Evolutionary conservation across 306 rosid genomes (phyloP).

Genomic region (Astragalus membranaceus): DNA sequence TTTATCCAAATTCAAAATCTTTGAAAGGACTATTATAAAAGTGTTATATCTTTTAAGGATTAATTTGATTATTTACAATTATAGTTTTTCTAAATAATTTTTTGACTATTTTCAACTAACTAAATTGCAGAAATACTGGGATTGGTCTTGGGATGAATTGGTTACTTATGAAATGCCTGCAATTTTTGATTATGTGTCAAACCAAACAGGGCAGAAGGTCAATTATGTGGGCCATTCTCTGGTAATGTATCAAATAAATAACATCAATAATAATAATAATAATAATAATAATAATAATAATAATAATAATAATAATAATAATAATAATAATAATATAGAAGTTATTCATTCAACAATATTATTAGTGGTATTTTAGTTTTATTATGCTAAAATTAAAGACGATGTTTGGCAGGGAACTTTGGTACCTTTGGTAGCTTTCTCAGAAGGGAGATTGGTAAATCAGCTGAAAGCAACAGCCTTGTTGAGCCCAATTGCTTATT

Average conservation of each 20-base stretch:
- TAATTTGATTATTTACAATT: background rate
- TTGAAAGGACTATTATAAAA: too few relatives aligned
- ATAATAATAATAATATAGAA: background rate
- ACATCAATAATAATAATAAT: background rate
- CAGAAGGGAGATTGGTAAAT: slow-evolving; percentile 45
- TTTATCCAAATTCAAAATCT: too few relatives aligned
- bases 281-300: too few relatives aligned
- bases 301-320: too few relatives aligned
- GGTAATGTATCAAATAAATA: slow-evolving; percentile 24
- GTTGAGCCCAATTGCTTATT: background rate
- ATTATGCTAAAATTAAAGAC: background rate
- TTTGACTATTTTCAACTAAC: background rate
- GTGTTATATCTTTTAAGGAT: too few relatives aligned
- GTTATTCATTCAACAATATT: background rate
- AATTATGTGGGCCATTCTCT: slow-evolving; percentile 70
- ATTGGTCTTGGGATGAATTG: slow-evolving; percentile 75
- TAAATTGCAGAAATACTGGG: slow-evolving; percentile 45
- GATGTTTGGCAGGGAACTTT: slow-evolving; percentile 55
- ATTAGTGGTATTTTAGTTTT: background rate
- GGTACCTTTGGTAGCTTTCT: slow-evolving; percentile 45
- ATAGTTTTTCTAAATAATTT: background rate
- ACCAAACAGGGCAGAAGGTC: slow-evolving; percentile 53
- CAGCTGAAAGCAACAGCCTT: slow-evolving; percentile 56
- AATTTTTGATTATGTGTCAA: slow-evolving; percentile 44
- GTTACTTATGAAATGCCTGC: slow-evolving; percentile 62